phyloP scores from a whole-genome alignment of 768 basidiomycete species.

The Russula vinacea region DNA sequence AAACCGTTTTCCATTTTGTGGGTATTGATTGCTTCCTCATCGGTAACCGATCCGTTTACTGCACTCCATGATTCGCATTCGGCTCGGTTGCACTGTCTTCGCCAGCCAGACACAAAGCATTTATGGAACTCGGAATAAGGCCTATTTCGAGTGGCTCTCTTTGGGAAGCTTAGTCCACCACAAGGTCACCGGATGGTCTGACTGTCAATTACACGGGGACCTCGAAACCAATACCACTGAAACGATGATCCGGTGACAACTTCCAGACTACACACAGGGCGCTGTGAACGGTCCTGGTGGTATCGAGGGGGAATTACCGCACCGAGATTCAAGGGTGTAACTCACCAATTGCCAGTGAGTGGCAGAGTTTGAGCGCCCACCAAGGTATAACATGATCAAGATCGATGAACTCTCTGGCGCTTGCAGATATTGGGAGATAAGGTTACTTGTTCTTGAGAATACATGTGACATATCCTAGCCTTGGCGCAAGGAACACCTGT shows the following conservation, averaged over 20 bases:
- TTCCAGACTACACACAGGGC: background rate
- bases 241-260: background rate
- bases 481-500: conserved; percentile 10
- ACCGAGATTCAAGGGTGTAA: background rate
- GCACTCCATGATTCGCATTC: background rate
- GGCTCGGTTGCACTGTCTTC: background rate
- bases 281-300: background rate
- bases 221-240: background rate
- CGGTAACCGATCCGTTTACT: background rate
- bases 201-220: background rate
- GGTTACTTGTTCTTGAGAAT: conserved; percentile 15
- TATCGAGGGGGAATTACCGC: background rate
- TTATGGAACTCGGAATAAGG: conserved; percentile 1
- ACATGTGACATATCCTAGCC: conserved; percentile 15
- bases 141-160: background rate
- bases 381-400: background rate
- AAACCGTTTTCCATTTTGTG: background rate
- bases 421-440: conserved; percentile 14
- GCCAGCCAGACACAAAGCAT: background rate
- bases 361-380: background rate
- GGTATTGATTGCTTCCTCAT: background rate
- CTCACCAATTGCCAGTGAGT: background rate
- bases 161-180: background rate
- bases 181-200: background rate
- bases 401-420: conserved; percentile 11